Evolutionary conservation across 1,284 basidiomycete species (phyloP).

Genomic region (Grifola frondosa): DNA sequence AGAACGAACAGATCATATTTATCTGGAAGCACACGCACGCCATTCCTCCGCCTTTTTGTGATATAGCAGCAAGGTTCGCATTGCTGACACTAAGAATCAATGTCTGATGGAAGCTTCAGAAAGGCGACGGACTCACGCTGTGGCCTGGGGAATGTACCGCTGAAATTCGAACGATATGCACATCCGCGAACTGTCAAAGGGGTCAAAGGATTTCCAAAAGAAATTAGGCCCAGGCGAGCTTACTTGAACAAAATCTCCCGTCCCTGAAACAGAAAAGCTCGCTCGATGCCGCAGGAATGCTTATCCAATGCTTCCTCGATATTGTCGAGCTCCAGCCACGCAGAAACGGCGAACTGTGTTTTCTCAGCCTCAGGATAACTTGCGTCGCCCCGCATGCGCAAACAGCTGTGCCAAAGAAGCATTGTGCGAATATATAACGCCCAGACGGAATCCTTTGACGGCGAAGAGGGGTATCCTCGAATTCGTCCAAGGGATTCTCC

Average conservation of each 20-base stretch:
- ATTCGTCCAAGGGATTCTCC: conserved; percentile 50
- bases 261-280: conserved; percentile 65
- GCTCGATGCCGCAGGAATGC: conserved; percentile 66
- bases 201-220: conserved; percentile 1
- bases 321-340: conserved; percentile 67
- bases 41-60: conserved; percentile 70
- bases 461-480: conserved; percentile 15
- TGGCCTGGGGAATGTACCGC: conserved; percentile 59
- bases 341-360: conserved; percentile 59
- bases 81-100: conserved; percentile 35
- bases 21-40: conserved; percentile 48
- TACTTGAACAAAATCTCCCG: conserved; percentile 77
- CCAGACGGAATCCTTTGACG: conserved; percentile 67
- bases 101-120: conserved; percentile 6
- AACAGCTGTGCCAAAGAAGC: conserved; percentile 71
- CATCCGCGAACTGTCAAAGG: conserved; percentile 56
- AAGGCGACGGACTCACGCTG: conserved; percentile 45
- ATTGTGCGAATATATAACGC: conserved; percentile 67
- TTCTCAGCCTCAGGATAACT: conserved; percentile 46
- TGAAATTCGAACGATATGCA: conserved; percentile 69
- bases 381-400: conserved; percentile 51
- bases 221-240: conserved; percentile 26
- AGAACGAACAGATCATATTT: conserved; percentile 5
- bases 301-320: conserved; percentile 62
- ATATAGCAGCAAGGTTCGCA: conserved; percentile 54